Base-by-base conservation (phyloP, 306 rosid species). In the Cucumis hystrix region DNA sequence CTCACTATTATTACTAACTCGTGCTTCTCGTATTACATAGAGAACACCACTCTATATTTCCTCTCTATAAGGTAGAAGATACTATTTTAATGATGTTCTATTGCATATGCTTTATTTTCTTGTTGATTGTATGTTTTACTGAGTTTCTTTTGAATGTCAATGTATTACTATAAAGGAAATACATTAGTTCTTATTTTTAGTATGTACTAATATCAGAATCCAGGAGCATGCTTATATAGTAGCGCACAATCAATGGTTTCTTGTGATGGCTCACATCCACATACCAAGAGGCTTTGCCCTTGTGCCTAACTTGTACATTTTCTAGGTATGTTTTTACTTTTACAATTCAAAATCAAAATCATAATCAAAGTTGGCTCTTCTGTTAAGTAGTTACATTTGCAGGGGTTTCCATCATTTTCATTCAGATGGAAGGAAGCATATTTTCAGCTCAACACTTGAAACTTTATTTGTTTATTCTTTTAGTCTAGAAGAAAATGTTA, bases 231-330 rank as follows among this genome's bases (percentile, higher is more conserved):
- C 85, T 89, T 94, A 83, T 92, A 82, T 85, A 85, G 86, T 47
- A 79, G 85, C 63, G 81, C 89, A 10, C 88, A 81, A 49, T 81
- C 96, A 51, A 74, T 87, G 79, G 89, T 92, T 84, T 88, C 98
- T 74, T 94, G 98, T 78, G 93, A 89, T 79, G 98, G 98, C 84
- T 92, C 85, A 23, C 92, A 90, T 83, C 95, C 78, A 71, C 85
- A 87, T 84, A 92, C 96, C 72, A 89, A 86, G 87, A 87, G 98
- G 85, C 87, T 94, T 41, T 94, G 98, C 82, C 98, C 98, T 72
- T 94, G 98, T 85, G 98, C 98, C 5, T 90, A 90, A 87, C 23
- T 47, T 47, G 57, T 17, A 77, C 28, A 58, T 69, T 72, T 60
- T 68, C 78, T 82, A 30, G 82, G 90, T 90, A 85, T 82, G 85